These are phyloP conservation scores for Fusarium sp. DNA, from an alignment of 2,329 filamentous ascomycete genomes.

Conservation along the genomic window DNA sequence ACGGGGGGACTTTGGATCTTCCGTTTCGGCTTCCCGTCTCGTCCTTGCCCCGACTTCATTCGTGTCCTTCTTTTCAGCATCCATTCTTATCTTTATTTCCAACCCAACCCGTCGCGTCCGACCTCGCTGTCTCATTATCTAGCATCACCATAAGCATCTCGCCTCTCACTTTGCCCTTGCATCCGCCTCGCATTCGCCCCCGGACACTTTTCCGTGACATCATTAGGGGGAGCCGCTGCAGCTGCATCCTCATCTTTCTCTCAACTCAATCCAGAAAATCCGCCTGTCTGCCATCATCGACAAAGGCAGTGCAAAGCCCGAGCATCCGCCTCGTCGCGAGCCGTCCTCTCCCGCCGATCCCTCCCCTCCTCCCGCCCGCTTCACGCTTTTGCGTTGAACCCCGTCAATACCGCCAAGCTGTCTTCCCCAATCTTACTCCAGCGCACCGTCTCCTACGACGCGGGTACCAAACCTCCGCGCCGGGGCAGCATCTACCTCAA, in stretches of 20 bases:
- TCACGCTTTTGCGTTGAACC: slow-evolving; percentile 32
- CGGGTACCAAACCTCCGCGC: slow-evolving; percentile 76
- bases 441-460: slow-evolving; percentile 92
- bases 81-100: slow-evolving; percentile 15
- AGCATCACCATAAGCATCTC: slow-evolving; percentile 30
- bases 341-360: slow-evolving; percentile 16
- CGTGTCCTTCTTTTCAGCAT: slow-evolving; percentile 23
- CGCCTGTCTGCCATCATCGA: slow-evolving; percentile 17
- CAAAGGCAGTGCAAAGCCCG: slow-evolving; percentile 13
- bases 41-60: slow-evolving; percentile 32
- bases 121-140: slow-evolving; percentile 29
- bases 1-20: slow-evolving; percentile 42
- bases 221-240: slow-evolving; percentile 44
- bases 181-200: slow-evolving; percentile 37
- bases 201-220: slow-evolving; percentile 43
- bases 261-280: slow-evolving; percentile 21
- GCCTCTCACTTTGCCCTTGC: slow-evolving; percentile 35
- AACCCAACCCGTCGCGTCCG: slow-evolving; percentile 24
- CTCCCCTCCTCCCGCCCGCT: slow-evolving; percentile 18
- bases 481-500: slow-evolving; percentile 70
- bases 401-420: slow-evolving; percentile 89
- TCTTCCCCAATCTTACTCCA: slow-evolving; percentile 89
- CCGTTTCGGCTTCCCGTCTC: slow-evolving; percentile 37
- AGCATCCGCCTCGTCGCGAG: slow-evolving; percentile 14
- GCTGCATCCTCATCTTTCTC: slow-evolving; percentile 17